Base-by-base conservation (phyloP, 2,329 filamentous ascomycete species). In the Scedosporium apiospermum region DNA sequence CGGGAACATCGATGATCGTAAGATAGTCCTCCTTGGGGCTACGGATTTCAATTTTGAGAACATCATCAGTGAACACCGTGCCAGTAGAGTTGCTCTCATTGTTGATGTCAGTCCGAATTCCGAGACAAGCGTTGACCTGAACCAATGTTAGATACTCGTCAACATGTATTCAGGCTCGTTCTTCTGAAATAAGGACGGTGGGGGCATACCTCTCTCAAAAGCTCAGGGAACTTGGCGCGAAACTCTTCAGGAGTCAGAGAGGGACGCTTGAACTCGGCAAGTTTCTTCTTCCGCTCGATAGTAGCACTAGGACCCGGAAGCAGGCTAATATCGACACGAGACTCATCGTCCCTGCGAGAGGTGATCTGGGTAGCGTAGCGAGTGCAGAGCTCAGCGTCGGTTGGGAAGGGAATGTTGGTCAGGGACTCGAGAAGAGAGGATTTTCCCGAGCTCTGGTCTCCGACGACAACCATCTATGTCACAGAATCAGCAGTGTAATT, bases 111-210 rank as follows among this genome's bases (percentile, higher is more conserved):
- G 66, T 67, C 0, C 73, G 72, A 23, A 83, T 78, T 0, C 76
- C 78, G 78, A 83, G 81, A 1, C 67, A 69, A 0, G 68, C 64
- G 27, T 79, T 79, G 0, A 77, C 79, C 76, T 75, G 23, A 21
- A 26, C 12, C 60, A 23, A 49, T 34, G 38, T 59, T 59, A 59
- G 38, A 26, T 38, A 26, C 30, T 34, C 7, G 30, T 1, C 30
- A 34, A 34, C 30, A 9, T 34, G 30, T 1, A 34, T 34, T 34
- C 9, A 34, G 18, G 26, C 18, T 23, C 18, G 49, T 3, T 5
- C 49, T 26, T 14, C 18, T 5, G 5, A 55, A 55, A 16, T n/a
- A 53, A 53, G 26, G 23, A 57, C 23, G 5, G 26, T 57, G 9
- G 12, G 51, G 23, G 30, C 12, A 12, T 38, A 58, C 64, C 26